Evolutionary conservation across 2,329 filamentous ascomycete genomes (phyloP).

Genomic region (Trichophyton rubrum): DNA sequence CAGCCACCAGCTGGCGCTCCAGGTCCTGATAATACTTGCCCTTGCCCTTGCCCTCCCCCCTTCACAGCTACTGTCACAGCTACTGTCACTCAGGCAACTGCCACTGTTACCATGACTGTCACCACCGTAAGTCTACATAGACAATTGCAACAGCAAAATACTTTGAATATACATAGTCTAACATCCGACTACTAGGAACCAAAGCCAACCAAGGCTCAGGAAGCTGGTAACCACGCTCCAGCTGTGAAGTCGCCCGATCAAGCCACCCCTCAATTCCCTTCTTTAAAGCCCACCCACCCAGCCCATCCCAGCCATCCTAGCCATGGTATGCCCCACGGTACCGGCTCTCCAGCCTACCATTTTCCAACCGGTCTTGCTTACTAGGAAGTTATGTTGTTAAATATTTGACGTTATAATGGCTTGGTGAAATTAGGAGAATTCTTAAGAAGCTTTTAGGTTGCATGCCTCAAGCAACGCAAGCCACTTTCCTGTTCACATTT

Average conservation of each 20-base stretch:
- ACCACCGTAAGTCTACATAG: background rate
- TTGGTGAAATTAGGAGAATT: background rate
- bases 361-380: background rate
- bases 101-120: conserved; percentile 1
- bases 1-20: background rate
- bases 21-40: background rate
- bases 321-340: background rate
- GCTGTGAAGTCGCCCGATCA: background rate
- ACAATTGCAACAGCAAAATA: background rate
- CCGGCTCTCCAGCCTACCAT: background rate
- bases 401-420: background rate
- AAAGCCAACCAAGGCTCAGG: background rate
- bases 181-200: background rate
- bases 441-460: background rate
- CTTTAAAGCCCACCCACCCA: background rate
- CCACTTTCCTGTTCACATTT: background rate
- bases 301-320: background rate
- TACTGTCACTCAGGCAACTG: conserved; percentile 26
- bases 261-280: background rate
- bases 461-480: background rate
- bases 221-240: background rate
- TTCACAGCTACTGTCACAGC: conserved; percentile 5
- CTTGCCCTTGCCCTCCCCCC: background rate
- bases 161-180: background rate
- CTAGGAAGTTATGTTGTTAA: background rate